Evolutionary conservation across 352 stramenopile genomes (phyloP), one percentile per base, ranked within the genome.

Genomic region (Peronospora tabacina): DNA sequence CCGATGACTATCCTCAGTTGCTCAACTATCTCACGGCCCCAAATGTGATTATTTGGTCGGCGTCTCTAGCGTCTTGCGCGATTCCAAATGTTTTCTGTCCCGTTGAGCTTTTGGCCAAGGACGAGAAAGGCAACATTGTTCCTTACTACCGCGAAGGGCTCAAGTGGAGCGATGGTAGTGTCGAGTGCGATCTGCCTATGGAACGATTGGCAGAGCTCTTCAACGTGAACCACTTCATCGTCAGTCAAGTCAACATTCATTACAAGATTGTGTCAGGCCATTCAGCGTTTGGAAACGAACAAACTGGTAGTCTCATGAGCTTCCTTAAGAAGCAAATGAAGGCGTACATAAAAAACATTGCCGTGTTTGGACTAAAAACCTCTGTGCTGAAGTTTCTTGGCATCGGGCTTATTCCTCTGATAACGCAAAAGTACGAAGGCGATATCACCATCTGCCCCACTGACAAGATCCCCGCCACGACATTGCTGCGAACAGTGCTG

Each of bases 151-250:
- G 77, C 29, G 77, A 91, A 66, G 78, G 80, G 0, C 47, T 86
- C 6, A 93, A 95, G 47, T 98, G 96, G 85, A 95, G 88, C 50
- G 95, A 98, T 62, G 96, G 95, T 19, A 97, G 85, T 44, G 59
- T 94, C 34, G 80, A 95, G 58, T 90, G 77, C 52, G 96, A 99
- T 68, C 65, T 98, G 35, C 95, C 95, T 7, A 98, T 98, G 94
- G 84, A 98, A 56, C 75, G 89, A 15, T 62, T 97, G n/a, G 85
- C 77, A 5, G 87, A 97, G 61, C 82, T 99, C 32, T 99, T 99
- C 71, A 99, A 99, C 66, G 90, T 98, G 15, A 98, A 98, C 62
- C 95, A 99, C 56, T 98, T 98, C 53, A 97, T 99, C 45, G 94
- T 98, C 44, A 97, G 82, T 48, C 96, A 99, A 66, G 87, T 95